These are phyloP conservation scores for Cudoniella acicularis DNA, from an alignment of 495 filamentous ascomycete genomes.

Conservation along the genomic window DNA sequence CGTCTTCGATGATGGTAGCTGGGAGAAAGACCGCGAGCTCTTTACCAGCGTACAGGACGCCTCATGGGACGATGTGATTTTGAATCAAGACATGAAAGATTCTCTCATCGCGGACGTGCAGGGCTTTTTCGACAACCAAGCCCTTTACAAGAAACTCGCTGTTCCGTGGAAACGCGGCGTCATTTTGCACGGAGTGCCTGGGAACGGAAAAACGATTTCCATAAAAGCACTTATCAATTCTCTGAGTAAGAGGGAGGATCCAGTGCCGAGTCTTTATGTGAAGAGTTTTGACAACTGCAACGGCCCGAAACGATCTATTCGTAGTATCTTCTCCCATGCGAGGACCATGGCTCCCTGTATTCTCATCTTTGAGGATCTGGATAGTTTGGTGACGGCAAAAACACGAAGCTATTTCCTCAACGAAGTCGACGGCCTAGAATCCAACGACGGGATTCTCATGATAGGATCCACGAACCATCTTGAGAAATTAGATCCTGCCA, in stretches of 20 bases:
- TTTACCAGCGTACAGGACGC: constrained; percentile 49
- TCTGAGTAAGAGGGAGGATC: constrained; percentile 32
- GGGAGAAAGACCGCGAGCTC: constrained; percentile 55
- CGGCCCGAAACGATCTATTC: constrained; percentile 30
- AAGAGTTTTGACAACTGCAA: constrained; percentile 36
- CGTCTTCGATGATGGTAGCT: constrained; percentile 56
- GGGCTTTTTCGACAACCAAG: constrained; percentile 51
- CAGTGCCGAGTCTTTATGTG: constrained; percentile 50
- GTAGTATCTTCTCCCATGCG: constrained; percentile 44
- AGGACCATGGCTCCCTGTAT: constrained; percentile 45
- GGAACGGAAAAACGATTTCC: constrained; percentile 65
- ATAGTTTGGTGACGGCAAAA: constrained; percentile 49
- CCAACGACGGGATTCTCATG: constrained; percentile 64
- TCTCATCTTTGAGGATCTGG: constrained; percentile 61
- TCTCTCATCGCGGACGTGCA: constrained; percentile 53
- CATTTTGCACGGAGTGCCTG: constrained; percentile 55
- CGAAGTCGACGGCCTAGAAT: constrained; percentile 63
- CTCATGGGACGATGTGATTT: constrained; percentile 59
- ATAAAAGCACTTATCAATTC: constrained; percentile 63
- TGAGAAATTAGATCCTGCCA: constrained; percentile 54
- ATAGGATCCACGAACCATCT: constrained; percentile 60
- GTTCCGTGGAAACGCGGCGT: constrained; percentile 62
- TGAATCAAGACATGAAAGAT: constrained; percentile 56
- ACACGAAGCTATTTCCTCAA: constrained; percentile 65
- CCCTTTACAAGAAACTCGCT: constrained; percentile 49